Conservation (phyloP, 1,284 basidiomycete genomes). For the Bondarzewia mesenterica region DNA sequence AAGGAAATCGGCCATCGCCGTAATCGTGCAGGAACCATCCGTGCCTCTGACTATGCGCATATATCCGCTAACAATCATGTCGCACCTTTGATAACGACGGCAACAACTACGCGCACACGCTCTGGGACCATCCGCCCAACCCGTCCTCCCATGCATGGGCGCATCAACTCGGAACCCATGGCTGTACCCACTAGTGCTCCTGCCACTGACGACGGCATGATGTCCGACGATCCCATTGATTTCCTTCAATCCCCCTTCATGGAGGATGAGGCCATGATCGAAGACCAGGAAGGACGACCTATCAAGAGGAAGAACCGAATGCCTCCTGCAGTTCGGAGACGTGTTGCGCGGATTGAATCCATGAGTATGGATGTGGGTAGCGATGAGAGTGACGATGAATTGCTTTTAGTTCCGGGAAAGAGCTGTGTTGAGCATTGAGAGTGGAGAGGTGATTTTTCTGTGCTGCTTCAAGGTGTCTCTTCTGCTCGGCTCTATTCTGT, state of each 20-base stretch:
- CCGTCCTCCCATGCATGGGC: constrained; percentile 4
- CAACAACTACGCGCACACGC: constrained; percentile 10
- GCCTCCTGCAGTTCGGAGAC: not conserved
- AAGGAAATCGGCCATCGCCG: constrained; percentile 20
- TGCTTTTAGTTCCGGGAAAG: not conserved
- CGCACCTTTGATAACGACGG: not conserved
- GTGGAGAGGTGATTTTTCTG: too few relatives aligned
- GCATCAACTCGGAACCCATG: not conserved
- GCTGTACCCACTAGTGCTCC: not conserved
- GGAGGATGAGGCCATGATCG: not conserved
- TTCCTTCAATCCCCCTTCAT: not conserved
- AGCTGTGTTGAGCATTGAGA: too few relatives aligned
- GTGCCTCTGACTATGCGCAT: constrained; percentile 33
- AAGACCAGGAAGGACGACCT: not conserved
- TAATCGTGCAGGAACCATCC: constrained; percentile 39
- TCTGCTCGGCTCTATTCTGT: too few relatives aligned
- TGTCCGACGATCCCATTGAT: not conserved
- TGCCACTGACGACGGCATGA: not conserved
- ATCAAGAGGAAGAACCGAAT: not conserved
- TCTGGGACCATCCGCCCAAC: constrained; percentile 13
- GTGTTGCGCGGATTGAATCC: not conserved
- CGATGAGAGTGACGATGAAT: not conserved
- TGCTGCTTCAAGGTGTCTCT: too few relatives aligned
- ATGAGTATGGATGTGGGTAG: not conserved
- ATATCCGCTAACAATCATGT: constrained; percentile 8